Evolutionary conservation across 2,329 filamentous ascomycete genomes (phyloP).

Genomic region (Penicillium hordei): DNA sequence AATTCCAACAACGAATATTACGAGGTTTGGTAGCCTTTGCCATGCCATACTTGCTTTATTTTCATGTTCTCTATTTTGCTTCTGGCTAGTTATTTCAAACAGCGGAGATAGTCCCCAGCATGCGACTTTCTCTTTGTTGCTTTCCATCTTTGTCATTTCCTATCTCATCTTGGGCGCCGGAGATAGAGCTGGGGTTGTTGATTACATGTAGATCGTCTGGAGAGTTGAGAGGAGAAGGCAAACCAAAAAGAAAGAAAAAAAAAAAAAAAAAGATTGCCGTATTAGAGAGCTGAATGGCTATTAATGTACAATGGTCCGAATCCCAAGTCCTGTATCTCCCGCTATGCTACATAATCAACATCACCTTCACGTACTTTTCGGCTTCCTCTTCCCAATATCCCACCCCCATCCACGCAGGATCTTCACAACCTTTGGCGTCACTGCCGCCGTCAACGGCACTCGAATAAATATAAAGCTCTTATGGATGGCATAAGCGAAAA

Average conservation of each 20-base stretch:
- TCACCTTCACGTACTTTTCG: constrained; percentile 33
- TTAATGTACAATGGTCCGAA: constrained; percentile 33
- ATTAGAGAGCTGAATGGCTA: constrained; percentile 31
- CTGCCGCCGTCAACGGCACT: constrained; percentile 85
- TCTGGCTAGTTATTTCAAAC: constrained; percentile 1
- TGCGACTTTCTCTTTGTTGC: constrained; percentile 1
- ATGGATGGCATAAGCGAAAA: constrained; percentile 93
- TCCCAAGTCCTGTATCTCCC: constrained; percentile 4
- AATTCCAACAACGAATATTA: constrained; percentile 21
- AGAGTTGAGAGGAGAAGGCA: constrained; percentile 23
- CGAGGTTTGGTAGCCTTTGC: constrained; percentile 19
- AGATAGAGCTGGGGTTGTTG: constrained; percentile 4
- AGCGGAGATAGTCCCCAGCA: constrained; percentile 1
- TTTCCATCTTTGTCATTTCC: constrained; percentile 2
- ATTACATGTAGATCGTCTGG: constrained; percentile 11
- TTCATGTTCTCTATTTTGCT: constrained; percentile 5
- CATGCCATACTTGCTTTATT: constrained; percentile 12
- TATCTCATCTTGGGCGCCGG: constrained; percentile 8
- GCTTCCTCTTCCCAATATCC: constrained; percentile 80
- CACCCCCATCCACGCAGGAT: constrained; percentile 84
- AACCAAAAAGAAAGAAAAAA: too few relatives aligned
- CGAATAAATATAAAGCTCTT: constrained; percentile 96
- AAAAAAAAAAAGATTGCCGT: constrained; percentile 7
- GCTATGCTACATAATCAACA: constrained; percentile 12
- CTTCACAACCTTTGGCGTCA: constrained; percentile 94